phyloP scores from a whole-genome alignment of 2,329 filamentous ascomycete species.

The Aspergillus latus region DNA sequence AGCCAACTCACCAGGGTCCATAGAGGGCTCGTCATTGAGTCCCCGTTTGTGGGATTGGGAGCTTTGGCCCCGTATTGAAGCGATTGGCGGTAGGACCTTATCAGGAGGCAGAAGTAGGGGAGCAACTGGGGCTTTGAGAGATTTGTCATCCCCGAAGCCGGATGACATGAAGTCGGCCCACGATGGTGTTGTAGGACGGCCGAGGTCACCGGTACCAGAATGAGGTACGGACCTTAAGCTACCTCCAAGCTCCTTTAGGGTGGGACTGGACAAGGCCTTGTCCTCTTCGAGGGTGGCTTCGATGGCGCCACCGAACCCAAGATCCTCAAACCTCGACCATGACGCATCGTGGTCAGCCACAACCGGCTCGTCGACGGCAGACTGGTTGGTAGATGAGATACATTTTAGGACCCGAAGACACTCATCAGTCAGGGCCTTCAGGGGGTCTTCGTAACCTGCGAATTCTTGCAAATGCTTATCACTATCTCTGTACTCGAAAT shows the following conservation, averaged over 20 bases:
- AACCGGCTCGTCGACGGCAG: constrained; percentile 68
- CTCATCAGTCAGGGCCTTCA: constrained; percentile 86
- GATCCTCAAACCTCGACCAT: constrained; percentile 95
- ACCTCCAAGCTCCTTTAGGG: constrained; percentile 41
- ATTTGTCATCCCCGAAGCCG: constrained; percentile 78
- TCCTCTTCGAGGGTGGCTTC: constrained; percentile 69
- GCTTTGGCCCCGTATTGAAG: constrained; percentile 69
- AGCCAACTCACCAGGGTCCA: constrained; percentile 91
- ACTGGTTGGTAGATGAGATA: constrained; percentile 86
- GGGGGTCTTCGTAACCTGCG: constrained; percentile 83
- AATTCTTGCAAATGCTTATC: constrained; percentile 82
- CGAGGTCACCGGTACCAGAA: constrained; percentile 66
- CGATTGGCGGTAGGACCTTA: constrained; percentile 83
- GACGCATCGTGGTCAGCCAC: constrained; percentile 79
- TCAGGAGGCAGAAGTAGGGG: constrained; percentile 84
- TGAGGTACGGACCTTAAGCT: constrained; percentile 66
- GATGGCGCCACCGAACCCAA: constrained; percentile 78
- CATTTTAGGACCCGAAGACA: constrained; percentile 86
- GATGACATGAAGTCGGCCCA: constrained; percentile 98
- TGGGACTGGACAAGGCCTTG: constrained; percentile 30
- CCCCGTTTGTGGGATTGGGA: constrained; percentile 79
- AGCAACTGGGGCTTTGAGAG: constrained; percentile 56
- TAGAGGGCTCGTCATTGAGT: constrained; percentile 64
- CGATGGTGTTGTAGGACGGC: constrained; percentile 87
- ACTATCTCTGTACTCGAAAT: constrained; percentile 92